Evolutionary conservation across 148 eudicot genomes (phyloP).

Genomic region (Simmondsia chinensis): DNA sequence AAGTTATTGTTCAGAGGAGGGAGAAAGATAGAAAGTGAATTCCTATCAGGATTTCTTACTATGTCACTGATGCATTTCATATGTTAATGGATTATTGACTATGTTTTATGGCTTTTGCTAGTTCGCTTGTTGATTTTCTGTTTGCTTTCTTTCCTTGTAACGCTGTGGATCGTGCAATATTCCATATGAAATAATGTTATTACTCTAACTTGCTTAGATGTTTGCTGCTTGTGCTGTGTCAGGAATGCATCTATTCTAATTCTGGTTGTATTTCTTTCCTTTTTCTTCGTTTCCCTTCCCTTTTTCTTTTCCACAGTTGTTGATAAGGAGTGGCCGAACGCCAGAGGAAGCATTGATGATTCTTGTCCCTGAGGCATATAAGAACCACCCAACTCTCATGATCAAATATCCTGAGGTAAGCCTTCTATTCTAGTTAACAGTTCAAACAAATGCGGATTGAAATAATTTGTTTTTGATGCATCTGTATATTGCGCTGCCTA

Average conservation of each 20-base stretch:
- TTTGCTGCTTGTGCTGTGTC: no score
- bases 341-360: constrained; percentile 95
- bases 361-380: constrained; percentile 98
- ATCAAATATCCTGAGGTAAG: constrained; percentile 96
- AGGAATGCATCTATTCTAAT: neutral
- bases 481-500: neutral
- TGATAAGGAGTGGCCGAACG: constrained; percentile 91
- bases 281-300: neutral
- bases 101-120: no score
- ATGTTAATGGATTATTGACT: no score
- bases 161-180: no score
- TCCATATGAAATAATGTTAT: no score
- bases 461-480: neutral
- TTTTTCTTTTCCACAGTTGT: constrained; percentile 39
- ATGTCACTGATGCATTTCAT: no score
- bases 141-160: no score
- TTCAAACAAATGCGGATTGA: constrained; percentile 1
- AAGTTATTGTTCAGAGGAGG: no score
- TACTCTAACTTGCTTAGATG: no score
- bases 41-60: no score
- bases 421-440: neutral
- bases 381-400: constrained; percentile 83
- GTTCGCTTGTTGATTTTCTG: no score
- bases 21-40: no score
- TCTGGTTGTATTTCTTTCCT: neutral